Evolutionary conservation across 768 basidiomycete species (phyloP).

Genomic region (Tricholoma furcatifolium): DNA sequence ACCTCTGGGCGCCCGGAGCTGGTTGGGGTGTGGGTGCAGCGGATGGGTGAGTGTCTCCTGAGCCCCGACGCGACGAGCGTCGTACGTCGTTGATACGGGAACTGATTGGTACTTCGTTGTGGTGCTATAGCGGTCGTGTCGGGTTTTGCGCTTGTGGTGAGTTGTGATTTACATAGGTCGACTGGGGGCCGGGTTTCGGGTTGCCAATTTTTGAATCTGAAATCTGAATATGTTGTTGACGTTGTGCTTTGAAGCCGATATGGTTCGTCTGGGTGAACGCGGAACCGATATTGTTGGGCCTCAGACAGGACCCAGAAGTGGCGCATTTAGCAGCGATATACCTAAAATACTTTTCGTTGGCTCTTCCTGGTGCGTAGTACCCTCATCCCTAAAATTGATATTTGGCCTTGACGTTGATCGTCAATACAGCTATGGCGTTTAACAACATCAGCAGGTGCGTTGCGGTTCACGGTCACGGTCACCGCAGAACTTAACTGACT

Average conservation of each 20-base stretch:
- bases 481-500: too few relatives aligned
- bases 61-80: neutral
- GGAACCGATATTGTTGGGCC: conserved; percentile 69
- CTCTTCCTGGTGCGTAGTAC: conserved; percentile 57
- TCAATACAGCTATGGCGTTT: conserved; percentile 22
- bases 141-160: conserved; percentile 53
- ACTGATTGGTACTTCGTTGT: too few relatives aligned
- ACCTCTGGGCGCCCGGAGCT: conserved; percentile 81
- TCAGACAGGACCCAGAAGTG: conserved; percentile 81
- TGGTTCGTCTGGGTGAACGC: conserved; percentile 48
- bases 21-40: conserved; percentile 86
- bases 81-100: neutral
- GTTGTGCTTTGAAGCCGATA: conserved; percentile 1
- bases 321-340: conserved; percentile 74
- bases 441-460: conserved; percentile 4
- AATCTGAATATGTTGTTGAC: too few relatives aligned
- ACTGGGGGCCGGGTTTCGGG: too few relatives aligned
- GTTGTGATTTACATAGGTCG: too few relatives aligned
- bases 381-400: neutral
- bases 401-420: neutral
- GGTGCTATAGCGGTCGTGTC: conserved; percentile 53
- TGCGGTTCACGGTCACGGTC: too few relatives aligned
- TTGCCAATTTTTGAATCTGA: too few relatives aligned
- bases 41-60: conserved; percentile 60
- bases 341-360: conserved; percentile 68